Percentiles rank a stretch among this genome's conserved stretches.
These are phyloP conservation scores for Paecilomyces dactylethromorphus DNA, from an alignment of 2,329 filamentous ascomycete species.

Conservation along the genomic window DNA sequence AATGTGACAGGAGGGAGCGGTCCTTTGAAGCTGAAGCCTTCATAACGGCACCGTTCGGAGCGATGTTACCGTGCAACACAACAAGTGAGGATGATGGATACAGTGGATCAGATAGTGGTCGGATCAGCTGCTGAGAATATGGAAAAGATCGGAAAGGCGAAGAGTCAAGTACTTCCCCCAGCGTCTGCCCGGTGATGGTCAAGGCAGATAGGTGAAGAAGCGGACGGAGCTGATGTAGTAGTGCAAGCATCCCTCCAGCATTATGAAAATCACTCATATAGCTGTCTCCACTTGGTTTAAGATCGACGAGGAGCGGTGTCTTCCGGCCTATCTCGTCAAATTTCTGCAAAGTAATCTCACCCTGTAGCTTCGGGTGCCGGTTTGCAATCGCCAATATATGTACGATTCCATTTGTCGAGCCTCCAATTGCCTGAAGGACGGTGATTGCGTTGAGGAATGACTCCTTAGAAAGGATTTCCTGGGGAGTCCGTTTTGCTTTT, in stretches of 20 bases:
- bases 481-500: slow-evolving; percentile 32
- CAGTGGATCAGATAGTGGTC: slow-evolving; percentile 39
- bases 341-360: slow-evolving; percentile 39
- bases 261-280: slow-evolving; percentile 53
- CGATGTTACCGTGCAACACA: slow-evolving; percentile 43
- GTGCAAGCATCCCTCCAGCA: slow-evolving; percentile 45
- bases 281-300: slow-evolving; percentile 49
- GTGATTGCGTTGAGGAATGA: slow-evolving; percentile 49
- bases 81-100: slow-evolving; percentile 41
- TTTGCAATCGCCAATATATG: slow-evolving; percentile 51
- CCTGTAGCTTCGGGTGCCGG: slow-evolving; percentile 42
- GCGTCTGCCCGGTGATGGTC: slow-evolving; percentile 42
- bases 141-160: slow-evolving; percentile 37
- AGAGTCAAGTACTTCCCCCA: slow-evolving; percentile 40
- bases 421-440: slow-evolving; percentile 50
- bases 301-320: slow-evolving; percentile 43
- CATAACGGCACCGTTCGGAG: slow-evolving; percentile 43
- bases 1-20: slow-evolving; percentile 37
- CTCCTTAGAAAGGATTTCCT: slow-evolving; percentile 39
- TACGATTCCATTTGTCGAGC: slow-evolving; percentile 51
- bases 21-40: slow-evolving; percentile 48
- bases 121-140: slow-evolving; percentile 37
- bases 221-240: slow-evolving; percentile 41
- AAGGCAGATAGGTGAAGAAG: slow-evolving; percentile 40
- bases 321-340: slow-evolving; percentile 44